phyloP scores from a whole-genome alignment of 306 rosid genomes.

The Malus asiatica region DNA sequence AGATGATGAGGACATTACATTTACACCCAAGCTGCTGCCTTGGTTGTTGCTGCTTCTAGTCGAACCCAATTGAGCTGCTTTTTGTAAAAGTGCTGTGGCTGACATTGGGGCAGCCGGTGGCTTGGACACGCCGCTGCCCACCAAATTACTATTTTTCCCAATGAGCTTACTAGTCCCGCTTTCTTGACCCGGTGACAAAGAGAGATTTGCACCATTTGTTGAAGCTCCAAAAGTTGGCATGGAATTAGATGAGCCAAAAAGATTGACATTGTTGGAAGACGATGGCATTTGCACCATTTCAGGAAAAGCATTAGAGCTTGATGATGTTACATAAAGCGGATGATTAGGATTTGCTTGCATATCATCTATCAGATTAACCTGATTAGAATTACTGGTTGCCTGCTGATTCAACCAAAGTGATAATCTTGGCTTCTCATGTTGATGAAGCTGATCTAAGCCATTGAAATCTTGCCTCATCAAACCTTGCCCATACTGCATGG shows the following conservation, averaged over 20 bases:
- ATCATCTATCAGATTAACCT: constrained; percentile 22
- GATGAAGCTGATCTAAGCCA: constrained; percentile 27
- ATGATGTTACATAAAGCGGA: constrained; percentile 15
- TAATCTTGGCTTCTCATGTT: constrained; percentile 49
- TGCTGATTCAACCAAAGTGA: constrained; percentile 71
- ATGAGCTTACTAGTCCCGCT: background rate
- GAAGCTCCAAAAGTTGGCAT: constrained; percentile 29
- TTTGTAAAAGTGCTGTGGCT: constrained; percentile 43
- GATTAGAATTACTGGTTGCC: constrained; percentile 15
- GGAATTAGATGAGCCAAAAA: constrained; percentile 33
- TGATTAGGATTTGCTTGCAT: constrained; percentile 29
- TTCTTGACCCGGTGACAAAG: constrained; percentile 41
- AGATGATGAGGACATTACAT: constrained; percentile 37
- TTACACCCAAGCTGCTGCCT: constrained; percentile 37
- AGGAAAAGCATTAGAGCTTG: constrained; percentile 34
- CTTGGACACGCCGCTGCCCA: background rate
- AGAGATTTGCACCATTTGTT: constrained; percentile 28
- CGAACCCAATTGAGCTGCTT: constrained; percentile 45
- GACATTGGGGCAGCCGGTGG: constrained; percentile 53
- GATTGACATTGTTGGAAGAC: constrained; percentile 13
- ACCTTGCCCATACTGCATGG: constrained; percentile 24
- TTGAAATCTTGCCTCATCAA: constrained; percentile 34
- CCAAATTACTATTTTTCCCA: background rate
- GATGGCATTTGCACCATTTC: constrained; percentile 49
- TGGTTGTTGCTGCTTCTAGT: constrained; percentile 28